Conservation (phyloP, 768 basidiomycete genomes). For the Galerina marginata region DNA sequence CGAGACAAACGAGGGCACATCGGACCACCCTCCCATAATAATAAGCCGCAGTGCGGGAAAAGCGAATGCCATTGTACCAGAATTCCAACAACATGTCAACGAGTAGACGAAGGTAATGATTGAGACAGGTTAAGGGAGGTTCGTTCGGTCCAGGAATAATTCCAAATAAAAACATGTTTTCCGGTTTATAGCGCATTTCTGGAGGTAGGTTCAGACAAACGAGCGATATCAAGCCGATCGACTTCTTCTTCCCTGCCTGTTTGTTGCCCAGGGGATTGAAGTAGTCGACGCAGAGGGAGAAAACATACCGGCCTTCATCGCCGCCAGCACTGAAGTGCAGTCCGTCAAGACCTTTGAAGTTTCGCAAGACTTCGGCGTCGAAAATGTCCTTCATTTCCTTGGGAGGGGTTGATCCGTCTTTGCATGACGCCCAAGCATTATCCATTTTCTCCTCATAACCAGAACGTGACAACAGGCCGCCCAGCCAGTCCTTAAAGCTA, state of each 20-base stretch:
- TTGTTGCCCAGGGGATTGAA: conserved; percentile 42
- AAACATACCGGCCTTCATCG: conserved; percentile 28
- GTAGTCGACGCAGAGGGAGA: conserved; percentile 37
- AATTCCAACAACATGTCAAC: conserved; percentile 40
- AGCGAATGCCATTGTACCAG: conserved; percentile 38
- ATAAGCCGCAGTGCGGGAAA: conserved; percentile 26
- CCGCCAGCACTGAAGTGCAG: conserved; percentile 22
- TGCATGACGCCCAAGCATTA: conserved; percentile 4
- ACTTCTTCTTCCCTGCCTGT: conserved; percentile 29
- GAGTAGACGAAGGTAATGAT: conserved; percentile 42
- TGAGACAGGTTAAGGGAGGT: conserved; percentile 36
- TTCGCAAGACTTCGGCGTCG: conserved; percentile 21
- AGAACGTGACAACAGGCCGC: conserved; percentile 25
- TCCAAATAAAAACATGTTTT: conserved; percentile 45
- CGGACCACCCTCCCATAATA: conserved; percentile 31
- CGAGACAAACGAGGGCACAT: conserved; percentile 33
- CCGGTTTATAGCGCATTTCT: conserved; percentile 29
- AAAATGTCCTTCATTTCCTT: conserved; percentile 1
- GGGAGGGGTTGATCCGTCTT: conserved; percentile 1
- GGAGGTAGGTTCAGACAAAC: conserved; percentile 42
- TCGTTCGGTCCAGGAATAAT: conserved; percentile 47
- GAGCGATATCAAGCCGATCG: conserved; percentile 34
- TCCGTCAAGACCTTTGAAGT: conserved; percentile 31
- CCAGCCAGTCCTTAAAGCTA: conserved; percentile 32
- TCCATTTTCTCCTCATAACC: conserved; percentile 36